Conservation (phyloP, 805 yeast species). For the Candida vartiovaarae region DNA sequence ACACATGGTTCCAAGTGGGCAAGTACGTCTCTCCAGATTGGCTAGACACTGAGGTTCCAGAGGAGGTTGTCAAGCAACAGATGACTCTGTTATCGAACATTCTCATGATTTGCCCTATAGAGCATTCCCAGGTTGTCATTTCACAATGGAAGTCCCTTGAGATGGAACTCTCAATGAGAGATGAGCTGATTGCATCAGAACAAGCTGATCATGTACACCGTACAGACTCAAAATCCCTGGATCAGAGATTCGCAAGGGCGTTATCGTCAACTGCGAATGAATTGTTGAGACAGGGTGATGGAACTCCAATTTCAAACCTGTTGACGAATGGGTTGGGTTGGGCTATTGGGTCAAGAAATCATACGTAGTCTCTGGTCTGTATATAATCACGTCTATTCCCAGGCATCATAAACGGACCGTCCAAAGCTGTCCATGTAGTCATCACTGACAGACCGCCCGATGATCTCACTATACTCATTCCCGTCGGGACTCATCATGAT, state of each 20-base stretch:
- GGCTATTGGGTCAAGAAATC: slow-evolving; percentile 34
- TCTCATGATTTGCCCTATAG: slow-evolving; percentile 44
- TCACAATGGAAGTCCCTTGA: slow-evolving; percentile 58
- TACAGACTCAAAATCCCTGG: slow-evolving; percentile 7
- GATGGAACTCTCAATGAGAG: slow-evolving; percentile 28
- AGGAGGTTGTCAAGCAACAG: slow-evolving; percentile 39
- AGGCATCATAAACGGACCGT: too few species aligned
- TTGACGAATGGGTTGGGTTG: slow-evolving; percentile 44
- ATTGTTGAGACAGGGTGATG: slow-evolving; percentile 9
- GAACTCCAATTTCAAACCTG: slow-evolving; percentile 29
- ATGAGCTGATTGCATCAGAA: slow-evolving; percentile 3
- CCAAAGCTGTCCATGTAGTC: too few species aligned
- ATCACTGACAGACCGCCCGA: too few species aligned
- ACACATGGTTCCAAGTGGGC: slow-evolving; percentile 56
- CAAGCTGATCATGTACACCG: neutral
- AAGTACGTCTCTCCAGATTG: slow-evolving; percentile 35
- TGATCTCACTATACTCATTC: too few species aligned
- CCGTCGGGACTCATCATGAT: too few species aligned
- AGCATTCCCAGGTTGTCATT: slow-evolving; percentile 47
- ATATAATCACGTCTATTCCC: too few species aligned
- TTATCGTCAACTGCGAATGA: slow-evolving; percentile 18
- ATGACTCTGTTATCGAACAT: slow-evolving; percentile 46
- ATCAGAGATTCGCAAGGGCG: slow-evolving; percentile 19
- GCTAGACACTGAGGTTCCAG: slow-evolving; percentile 32
- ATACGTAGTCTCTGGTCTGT: neutral